These are phyloP conservation scores for Rhodomyrtus psidioides DNA, from an alignment of 441 rosid species.

Conservation along the genomic window DNA sequence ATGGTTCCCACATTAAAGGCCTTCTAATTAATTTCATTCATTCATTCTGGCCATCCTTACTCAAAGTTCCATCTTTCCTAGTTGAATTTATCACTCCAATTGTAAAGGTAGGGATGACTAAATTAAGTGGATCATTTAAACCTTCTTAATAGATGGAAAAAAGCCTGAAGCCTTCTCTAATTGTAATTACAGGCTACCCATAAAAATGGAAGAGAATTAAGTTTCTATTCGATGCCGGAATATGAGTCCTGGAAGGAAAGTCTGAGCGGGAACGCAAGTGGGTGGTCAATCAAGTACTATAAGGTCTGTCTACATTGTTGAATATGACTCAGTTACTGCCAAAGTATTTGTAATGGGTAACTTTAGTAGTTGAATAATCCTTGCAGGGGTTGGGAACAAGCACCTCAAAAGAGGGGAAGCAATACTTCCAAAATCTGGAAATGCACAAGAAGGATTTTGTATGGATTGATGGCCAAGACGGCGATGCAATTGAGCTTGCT, in stretches of 20 bases:
- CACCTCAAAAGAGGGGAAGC: slow-evolving; percentile 61
- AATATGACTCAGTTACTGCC: neutral
- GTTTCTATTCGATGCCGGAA: slow-evolving; percentile 92
- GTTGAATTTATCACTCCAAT: slow-evolving; percentile 96
- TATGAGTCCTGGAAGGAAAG: slow-evolving; percentile 85
- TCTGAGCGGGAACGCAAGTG: slow-evolving; percentile 51
- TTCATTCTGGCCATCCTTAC: slow-evolving; percentile 93
- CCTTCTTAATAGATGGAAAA: neutral
- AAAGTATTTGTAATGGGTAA: neutral
- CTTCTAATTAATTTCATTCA: slow-evolving; percentile 86
- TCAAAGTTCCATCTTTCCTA: slow-evolving; percentile 75
- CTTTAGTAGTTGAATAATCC: neutral
- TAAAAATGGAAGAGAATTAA: slow-evolving; percentile 29
- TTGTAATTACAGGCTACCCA: slow-evolving; percentile 50
- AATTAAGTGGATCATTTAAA: neutral
- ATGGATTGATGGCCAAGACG: slow-evolving; percentile 75
- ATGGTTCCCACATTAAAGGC: slow-evolving; percentile 96
- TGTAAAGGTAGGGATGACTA: slow-evolving; percentile 55
- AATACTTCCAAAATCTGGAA: slow-evolving; percentile 48
- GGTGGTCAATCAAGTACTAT: slow-evolving; percentile 93
- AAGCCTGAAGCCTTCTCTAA: neutral
- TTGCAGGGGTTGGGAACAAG: slow-evolving; percentile 92
- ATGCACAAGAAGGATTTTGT: slow-evolving; percentile 80
- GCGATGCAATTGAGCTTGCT: slow-evolving; percentile 93
- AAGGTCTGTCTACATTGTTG: slow-evolving; percentile 44